These are phyloP conservation scores for Diplogelasinospora grovesii DNA, from an alignment of 495 filamentous ascomycete genomes.

Conservation along the genomic window DNA sequence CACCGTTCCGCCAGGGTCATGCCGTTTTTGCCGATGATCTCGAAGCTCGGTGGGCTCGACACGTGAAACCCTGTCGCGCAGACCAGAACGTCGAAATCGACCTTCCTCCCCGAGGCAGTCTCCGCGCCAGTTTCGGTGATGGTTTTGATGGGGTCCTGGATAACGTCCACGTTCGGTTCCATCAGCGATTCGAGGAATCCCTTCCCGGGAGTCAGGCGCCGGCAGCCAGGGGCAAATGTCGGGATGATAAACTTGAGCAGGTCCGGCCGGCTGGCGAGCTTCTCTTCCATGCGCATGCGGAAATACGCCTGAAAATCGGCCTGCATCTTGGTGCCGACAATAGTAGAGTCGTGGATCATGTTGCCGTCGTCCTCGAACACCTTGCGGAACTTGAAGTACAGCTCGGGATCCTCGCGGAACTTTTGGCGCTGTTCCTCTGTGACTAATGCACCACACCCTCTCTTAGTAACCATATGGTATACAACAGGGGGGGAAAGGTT, in stretches of 20 bases:
- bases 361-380: slow-evolving; percentile 34
- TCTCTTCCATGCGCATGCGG: slow-evolving; percentile 24
- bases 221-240: slow-evolving; percentile 60
- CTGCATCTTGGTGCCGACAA: slow-evolving; percentile 29
- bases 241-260: slow-evolving; percentile 40
- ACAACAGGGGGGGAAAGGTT: not conserved
- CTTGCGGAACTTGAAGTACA: slow-evolving; percentile 31
- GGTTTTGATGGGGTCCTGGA: slow-evolving; percentile 45
- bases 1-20: slow-evolving; percentile 45
- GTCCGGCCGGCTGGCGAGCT: slow-evolving; percentile 29
- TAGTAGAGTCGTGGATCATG: slow-evolving; percentile 30
- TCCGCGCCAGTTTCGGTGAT: slow-evolving; percentile 47
- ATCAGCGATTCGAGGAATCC: slow-evolving; percentile 65
- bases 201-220: slow-evolving; percentile 63
- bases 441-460: too few relatives aligned
- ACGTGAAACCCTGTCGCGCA: slow-evolving; percentile 63
- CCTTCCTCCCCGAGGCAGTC: slow-evolving; percentile 38
- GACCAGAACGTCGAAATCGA: slow-evolving; percentile 48
- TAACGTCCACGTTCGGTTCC: slow-evolving; percentile 55
- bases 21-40: slow-evolving; percentile 44
- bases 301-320: slow-evolving; percentile 15
- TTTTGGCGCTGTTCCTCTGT: slow-evolving; percentile 26
- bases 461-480: not conserved
- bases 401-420: slow-evolving; percentile 24
- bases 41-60: slow-evolving; percentile 54